Percentiles rank a stretch among this genome's conserved stretches.
Evolutionary conservation across 1,139 yeast genomes (phyloP).

Genomic region (Debaryomyces fabryi): DNA sequence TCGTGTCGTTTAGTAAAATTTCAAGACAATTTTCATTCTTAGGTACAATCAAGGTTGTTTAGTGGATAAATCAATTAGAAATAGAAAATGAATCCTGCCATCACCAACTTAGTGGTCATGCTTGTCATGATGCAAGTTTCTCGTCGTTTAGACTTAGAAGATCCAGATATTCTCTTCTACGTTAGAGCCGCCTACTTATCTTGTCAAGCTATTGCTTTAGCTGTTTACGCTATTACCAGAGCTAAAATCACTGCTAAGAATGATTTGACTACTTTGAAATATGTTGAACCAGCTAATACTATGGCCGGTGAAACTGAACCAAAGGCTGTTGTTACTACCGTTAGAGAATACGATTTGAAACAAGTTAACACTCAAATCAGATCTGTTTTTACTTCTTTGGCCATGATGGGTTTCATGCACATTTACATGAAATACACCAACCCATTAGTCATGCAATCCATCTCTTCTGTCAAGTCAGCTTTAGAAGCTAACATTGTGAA

Average conservation of each 20-base stretch:
- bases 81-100: constrained; percentile 74
- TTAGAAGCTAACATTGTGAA: constrained; percentile 89
- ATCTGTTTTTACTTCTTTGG: constrained; percentile 83
- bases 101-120: constrained; percentile 86
- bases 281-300: constrained; percentile 83
- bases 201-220: constrained; percentile 67
- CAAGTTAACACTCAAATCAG: constrained; percentile 81
- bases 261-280: constrained; percentile 89
- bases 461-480: constrained; percentile 88
- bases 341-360: constrained; percentile 89
- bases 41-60: neutral
- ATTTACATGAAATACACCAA: constrained; percentile 96
- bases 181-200: constrained; percentile 74
- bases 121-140: constrained; percentile 97
- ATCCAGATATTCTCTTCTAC: constrained; percentile 72
- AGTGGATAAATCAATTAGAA: neutral
- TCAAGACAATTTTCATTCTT: neutral
- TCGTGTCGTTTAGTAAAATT: neutral
- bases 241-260: constrained; percentile 69
- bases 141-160: constrained; percentile 85
- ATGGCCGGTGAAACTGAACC: constrained; percentile 75
- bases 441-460: constrained; percentile 93
- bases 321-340: constrained; percentile 82
- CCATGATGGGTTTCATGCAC: constrained; percentile 99
- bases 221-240: constrained; percentile 67